These are phyloP conservation scores for Tremellales sp. DNA, from an alignment of 1,284 basidiomycete genomes.

Conservation along the genomic window DNA sequence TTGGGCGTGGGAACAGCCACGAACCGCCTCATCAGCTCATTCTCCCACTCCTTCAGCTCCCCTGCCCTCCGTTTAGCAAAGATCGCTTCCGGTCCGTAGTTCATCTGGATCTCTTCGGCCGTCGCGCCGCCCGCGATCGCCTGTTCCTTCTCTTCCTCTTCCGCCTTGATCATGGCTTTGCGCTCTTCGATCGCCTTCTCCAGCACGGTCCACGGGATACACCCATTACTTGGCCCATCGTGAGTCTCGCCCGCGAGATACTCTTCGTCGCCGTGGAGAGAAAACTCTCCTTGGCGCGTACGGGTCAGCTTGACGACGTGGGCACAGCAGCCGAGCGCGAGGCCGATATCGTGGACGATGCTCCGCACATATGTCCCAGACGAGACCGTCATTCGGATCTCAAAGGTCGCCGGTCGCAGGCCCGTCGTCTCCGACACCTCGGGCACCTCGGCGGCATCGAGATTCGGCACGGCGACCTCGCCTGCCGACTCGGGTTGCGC, in stretches of 20 bases:
- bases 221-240: slow-evolving; percentile 44
- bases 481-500: slow-evolving; percentile 43
- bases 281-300: slow-evolving; percentile 76
- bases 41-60: slow-evolving; percentile 44
- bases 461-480: slow-evolving; percentile 25
- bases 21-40: slow-evolving; percentile 42
- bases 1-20: slow-evolving; percentile 31
- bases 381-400: slow-evolving; percentile 83
- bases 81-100: slow-evolving; percentile 51
- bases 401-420: slow-evolving; percentile 67
- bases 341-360: slow-evolving; percentile 84
- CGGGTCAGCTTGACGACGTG: slow-evolving; percentile 86
- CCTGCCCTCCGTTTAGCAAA: slow-evolving; percentile 50
- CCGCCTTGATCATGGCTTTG: slow-evolving; percentile 39
- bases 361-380: slow-evolving; percentile 96
- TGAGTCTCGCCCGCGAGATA: slow-evolving; percentile 8
- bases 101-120: slow-evolving; percentile 27
- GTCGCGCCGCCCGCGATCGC: slow-evolving; percentile 48
- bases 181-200: slow-evolving; percentile 56
- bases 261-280: slow-evolving; percentile 50
- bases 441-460: slow-evolving; percentile 33
- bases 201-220: slow-evolving; percentile 77
- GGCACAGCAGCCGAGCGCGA: slow-evolving; percentile 74
- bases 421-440: slow-evolving; percentile 48
- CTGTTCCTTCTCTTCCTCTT: slow-evolving; percentile 50